A percentile compares a stretch with the other conserved stretches of the same genome.
Evolutionary conservation across 1,284 basidiomycete species (phyloP).

Genomic region (Tetrapyrgos nigripes): DNA sequence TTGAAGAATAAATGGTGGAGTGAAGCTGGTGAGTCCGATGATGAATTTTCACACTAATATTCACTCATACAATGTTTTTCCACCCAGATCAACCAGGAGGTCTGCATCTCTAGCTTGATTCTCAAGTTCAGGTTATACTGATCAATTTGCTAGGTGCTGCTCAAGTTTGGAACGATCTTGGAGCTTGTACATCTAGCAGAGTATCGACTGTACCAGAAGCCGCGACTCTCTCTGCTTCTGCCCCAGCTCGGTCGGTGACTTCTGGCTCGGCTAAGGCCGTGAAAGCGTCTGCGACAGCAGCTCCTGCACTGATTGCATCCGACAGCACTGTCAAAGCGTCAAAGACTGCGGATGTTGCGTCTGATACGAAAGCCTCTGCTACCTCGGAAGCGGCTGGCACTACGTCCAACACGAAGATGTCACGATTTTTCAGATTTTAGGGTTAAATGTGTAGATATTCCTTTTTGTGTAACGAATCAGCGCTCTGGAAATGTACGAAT

Average conservation of each 20-base stretch:
- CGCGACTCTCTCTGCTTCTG: not conserved
- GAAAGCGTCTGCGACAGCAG: not conserved
- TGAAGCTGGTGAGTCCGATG: conserved; percentile 30
- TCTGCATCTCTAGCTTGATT: conserved; percentile 18
- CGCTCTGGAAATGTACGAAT: not conserved
- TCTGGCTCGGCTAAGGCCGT: not conserved
- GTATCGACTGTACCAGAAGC: not conserved
- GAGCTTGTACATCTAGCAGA: conserved; percentile 28
- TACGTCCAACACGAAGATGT: not conserved
- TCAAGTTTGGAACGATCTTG: conserved; percentile 36
- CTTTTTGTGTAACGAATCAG: too few relatives aligned
- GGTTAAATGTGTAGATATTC: too few relatives aligned
- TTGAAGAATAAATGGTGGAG: conserved; percentile 63
- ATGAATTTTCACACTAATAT: not conserved
- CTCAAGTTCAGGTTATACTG: not conserved
- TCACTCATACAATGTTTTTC: conserved; percentile 1
- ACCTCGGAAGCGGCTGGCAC: not conserved
- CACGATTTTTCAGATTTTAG: conserved; percentile 13
- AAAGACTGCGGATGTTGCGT: not conserved
- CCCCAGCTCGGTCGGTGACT: not conserved
- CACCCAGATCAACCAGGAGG: conserved; percentile 50
- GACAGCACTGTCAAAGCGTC: not conserved
- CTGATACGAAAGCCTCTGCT: not conserved
- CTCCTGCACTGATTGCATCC: not conserved
- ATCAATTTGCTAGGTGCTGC: conserved; percentile 24